Evolutionary conservation across 1,139 yeast species (phyloP).

Genomic region (Pneumocystis wakefieldiae): DNA sequence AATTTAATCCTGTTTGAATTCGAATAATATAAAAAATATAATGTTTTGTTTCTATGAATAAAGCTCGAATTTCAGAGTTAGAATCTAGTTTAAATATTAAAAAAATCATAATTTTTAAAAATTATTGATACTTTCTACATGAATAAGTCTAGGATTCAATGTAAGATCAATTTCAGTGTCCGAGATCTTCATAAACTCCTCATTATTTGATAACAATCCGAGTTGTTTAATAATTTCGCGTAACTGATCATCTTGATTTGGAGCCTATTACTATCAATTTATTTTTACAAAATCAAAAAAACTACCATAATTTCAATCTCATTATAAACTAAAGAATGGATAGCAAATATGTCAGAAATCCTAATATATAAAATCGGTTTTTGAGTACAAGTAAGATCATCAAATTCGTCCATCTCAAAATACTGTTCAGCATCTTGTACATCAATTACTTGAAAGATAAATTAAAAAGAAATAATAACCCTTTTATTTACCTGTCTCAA

Average conservation of each 20-base stretch:
- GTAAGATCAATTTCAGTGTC: constrained; percentile 26
- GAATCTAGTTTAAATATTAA: constrained; percentile 19
- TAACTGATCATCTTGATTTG: constrained; percentile 41
- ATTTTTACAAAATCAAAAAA: constrained; percentile 2
- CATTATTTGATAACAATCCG: constrained; percentile 28
- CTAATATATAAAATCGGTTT: constrained; percentile 51
- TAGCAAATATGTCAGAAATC: constrained; percentile 46
- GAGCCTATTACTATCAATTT: constrained; percentile 15
- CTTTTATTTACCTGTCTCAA: constrained; percentile 17
- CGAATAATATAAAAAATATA: constrained; percentile 65
- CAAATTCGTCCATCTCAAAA: constrained; percentile 50
- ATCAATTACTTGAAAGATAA: constrained; percentile 29
- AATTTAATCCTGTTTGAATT: constrained; percentile 57
- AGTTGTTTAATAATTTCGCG: constrained; percentile 31
- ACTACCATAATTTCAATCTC: constrained; percentile 34
- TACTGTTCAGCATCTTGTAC: constrained; percentile 45
- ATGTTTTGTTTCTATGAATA: constrained; percentile 68
- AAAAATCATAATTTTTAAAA: background rate
- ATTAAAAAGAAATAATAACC: background rate
- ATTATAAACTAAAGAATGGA: constrained; percentile 43
- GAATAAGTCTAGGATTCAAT: constrained; percentile 29
- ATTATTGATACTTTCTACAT: constrained; percentile 18
- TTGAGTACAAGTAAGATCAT: constrained; percentile 52
- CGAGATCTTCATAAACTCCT: constrained; percentile 4
- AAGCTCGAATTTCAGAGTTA: constrained; percentile 29